Percentiles rank a stretch among this genome's conserved stretches.
Evolutionary conservation across 305 asterid species (phyloP).

Genomic region (Solanum hybrid): DNA sequence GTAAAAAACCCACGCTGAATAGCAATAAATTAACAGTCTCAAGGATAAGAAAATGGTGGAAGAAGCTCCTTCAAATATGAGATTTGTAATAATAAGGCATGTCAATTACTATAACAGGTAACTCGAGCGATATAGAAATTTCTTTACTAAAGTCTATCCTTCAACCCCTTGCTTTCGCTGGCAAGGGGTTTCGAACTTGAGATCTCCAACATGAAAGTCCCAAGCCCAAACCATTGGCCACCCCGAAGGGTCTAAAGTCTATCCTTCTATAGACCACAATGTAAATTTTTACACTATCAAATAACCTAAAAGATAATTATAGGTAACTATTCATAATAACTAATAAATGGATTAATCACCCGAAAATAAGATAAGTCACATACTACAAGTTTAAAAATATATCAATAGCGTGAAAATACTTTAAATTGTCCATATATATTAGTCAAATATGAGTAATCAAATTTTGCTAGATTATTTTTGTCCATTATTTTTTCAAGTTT

Average conservation of each 20-base stretch:
- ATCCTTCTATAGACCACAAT: not conserved
- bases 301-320: not conserved
- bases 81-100: not conserved
- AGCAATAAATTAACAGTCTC: not conserved
- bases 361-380: not conserved
- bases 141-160: not conserved
- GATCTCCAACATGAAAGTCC: too few species aligned
- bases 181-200: too few species aligned
- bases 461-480: not conserved
- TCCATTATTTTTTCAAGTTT: not conserved
- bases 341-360: not conserved
- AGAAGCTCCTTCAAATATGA: not conserved
- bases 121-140: not conserved
- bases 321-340: not conserved
- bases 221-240: too few species aligned
- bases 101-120: not conserved
- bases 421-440: not conserved
- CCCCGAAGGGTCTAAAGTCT: not conserved
- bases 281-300: not conserved
- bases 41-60: not conserved
- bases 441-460: not conserved
- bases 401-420: not conserved
- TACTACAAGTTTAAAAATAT: not conserved
- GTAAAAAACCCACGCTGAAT: not conserved
- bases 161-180: too few species aligned